A percentile compares a stretch with the other conserved stretches of the same genome.
Conservation (phyloP, 2,329 filamentous ascomycete species). For the Alternaria sp. region DNA sequence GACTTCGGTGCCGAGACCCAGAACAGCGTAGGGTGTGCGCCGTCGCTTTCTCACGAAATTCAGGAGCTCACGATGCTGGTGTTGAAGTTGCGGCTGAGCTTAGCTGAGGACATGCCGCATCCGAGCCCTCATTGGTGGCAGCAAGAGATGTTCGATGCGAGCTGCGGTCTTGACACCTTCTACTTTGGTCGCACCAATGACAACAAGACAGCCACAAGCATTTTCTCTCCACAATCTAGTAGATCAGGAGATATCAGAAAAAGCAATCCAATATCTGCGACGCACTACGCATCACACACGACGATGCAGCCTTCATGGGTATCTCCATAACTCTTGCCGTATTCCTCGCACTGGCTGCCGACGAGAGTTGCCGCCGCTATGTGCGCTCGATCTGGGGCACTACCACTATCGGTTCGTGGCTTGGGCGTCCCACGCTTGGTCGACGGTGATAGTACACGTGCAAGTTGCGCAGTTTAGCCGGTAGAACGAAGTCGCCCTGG, state of each 20-base stretch:
- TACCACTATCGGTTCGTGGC: slow-evolving; percentile 9
- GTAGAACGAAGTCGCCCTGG: slow-evolving; percentile 10
- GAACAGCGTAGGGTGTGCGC: slow-evolving; percentile 6
- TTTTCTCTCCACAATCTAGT: neutral
- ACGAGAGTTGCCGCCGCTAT: slow-evolving; percentile 1
- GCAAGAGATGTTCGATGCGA: slow-evolving; percentile 8
- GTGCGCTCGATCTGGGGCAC: neutral
- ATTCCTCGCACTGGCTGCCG: neutral
- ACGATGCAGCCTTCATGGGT: neutral
- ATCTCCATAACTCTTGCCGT: neutral
- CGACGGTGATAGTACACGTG: slow-evolving; percentile 30
- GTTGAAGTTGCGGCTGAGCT: slow-evolving; percentile 13
- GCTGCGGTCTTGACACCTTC: slow-evolving; percentile 20
- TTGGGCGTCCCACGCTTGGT: slow-evolving; percentile 18
- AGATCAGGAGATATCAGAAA: slow-evolving; percentile 3
- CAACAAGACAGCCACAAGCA: neutral
- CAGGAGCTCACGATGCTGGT: slow-evolving; percentile 12
- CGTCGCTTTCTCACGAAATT: neutral
- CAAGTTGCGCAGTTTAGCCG: slow-evolving; percentile 25
- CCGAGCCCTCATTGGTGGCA: slow-evolving; percentile 13
- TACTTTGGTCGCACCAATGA: slow-evolving; percentile 16
- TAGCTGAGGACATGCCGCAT: slow-evolving; percentile 4
- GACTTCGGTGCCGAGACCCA: slow-evolving; percentile 7
- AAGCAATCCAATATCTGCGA: slow-evolving; percentile 1
- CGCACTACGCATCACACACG: neutral